phyloP scores from a whole-genome alignment of 2,329 filamentous ascomycete genomes.

The Macrophomina pseudophaseolina region DNA sequence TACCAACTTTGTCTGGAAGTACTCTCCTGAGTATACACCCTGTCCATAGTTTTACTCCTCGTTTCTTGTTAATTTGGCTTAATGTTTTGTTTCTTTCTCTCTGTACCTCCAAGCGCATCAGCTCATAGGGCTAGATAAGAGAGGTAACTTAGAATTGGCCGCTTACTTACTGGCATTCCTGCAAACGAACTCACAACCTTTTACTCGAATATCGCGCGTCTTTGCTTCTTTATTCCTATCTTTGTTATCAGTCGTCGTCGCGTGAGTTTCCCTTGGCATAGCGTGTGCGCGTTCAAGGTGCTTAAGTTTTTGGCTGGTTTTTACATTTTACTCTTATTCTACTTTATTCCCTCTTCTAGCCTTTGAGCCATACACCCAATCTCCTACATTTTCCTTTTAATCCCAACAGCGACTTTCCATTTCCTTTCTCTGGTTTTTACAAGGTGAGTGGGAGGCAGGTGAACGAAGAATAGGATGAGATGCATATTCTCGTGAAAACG shows the following conservation, averaged over 20 bases:
- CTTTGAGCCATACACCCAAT: background rate
- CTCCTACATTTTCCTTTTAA: constrained; percentile 1
- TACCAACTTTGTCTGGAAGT: background rate
- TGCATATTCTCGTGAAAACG: background rate
- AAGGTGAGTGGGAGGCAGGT: background rate
- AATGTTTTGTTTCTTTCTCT: constrained; percentile 11
- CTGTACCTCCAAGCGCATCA: background rate
- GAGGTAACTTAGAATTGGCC: constrained; percentile 20
- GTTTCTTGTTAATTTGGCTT: constrained; percentile 5
- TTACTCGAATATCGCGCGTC: background rate
- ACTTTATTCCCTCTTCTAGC: background rate
- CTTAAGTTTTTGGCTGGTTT: background rate
- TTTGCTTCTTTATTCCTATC: background rate
- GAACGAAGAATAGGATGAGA: background rate
- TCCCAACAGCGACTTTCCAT: background rate
- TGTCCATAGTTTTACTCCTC: constrained; percentile 1
- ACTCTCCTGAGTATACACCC: background rate
- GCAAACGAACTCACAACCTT: background rate
- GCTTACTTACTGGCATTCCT: background rate
- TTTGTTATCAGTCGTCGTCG: background rate
- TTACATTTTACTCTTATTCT: background rate
- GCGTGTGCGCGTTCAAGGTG: constrained; percentile 14
- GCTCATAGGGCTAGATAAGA: constrained; percentile 14
- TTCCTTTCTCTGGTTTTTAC: background rate
- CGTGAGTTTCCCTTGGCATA: constrained; percentile 9